Evolutionary conservation across 257 asterid species (phyloP), one percentile per base, ranked within the genome.

Genomic region (Nicotiana noctiflora): DNA sequence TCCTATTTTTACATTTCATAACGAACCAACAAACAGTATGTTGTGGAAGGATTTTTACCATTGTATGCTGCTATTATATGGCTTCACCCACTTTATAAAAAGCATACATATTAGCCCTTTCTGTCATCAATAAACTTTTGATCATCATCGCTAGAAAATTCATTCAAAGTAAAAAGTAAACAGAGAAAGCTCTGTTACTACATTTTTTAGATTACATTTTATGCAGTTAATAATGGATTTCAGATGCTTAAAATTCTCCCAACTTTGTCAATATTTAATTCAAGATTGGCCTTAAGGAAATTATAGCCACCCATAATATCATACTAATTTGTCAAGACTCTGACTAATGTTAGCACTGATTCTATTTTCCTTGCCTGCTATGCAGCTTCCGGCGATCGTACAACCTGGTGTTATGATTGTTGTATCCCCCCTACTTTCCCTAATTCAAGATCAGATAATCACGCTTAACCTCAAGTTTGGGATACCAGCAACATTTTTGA

Each of bases 371-470:
- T 70, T 79, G 62, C 44, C 51, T 85, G 15, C n/a, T 62, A 49
- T 90, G 87, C 96, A 96, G 99, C 98, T 94, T 84, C 96, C 98
- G 80, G 93, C 98, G 76, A 86, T 90, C 85, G 87, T 96, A 83
- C 92, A 75, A 77, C 92, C 91, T 83, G 99, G 99, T 80, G 96
- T 94, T 84, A 96, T 97, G 72, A 76, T 96, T 59, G 98, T 96
- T 31, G 87, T 94, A 85, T 96, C 98, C n/a, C 99, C 99, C 53
- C 94, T 96, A 63, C 97, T 96, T 79, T 96, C 99, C 80, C 97
- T 96, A 85, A 96, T 96, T 90, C 99, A 94, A 88, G 99, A 96
- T 88, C 99, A 96, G 92, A 96, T 96, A 81, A 87, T 90, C 82
- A 89, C 99, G 18, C 89, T 96, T 86, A 96, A 94, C 86, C 89